Conservation (phyloP, 1,284 basidiomycete species). For the Inonotus hispidus region DNA sequence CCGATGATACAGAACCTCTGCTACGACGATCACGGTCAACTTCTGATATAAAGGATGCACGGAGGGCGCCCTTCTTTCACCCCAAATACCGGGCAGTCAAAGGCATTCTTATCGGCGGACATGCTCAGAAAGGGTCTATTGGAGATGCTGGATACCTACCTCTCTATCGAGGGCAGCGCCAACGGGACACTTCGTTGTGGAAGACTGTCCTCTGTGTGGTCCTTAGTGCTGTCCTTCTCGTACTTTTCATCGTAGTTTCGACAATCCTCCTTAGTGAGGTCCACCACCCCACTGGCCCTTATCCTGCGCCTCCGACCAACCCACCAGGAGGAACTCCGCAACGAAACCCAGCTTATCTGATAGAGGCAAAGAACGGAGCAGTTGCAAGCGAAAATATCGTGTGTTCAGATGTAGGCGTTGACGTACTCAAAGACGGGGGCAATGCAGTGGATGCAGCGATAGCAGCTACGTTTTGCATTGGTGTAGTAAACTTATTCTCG, state of each 20-base stretch:
- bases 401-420: slow-evolving; percentile 81
- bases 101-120: background rate
- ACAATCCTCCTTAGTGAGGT: slow-evolving; percentile 4
- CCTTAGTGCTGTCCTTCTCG: background rate
- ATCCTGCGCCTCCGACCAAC: slow-evolving; percentile 1
- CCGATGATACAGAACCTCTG: background rate
- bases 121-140: background rate
- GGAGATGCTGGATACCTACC: background rate
- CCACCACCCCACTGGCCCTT: slow-evolving; percentile 13
- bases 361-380: slow-evolving; percentile 70
- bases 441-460: slow-evolving; percentile 90
- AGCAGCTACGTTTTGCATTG: slow-evolving; percentile 75
- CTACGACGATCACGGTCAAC: background rate
- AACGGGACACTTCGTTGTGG: background rate
- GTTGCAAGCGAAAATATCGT: slow-evolving; percentile 83
- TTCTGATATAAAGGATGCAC: background rate
- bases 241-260: slow-evolving; percentile 1
- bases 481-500: slow-evolving; percentile 88
- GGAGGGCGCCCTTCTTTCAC: background rate
- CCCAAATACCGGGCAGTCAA: background rate
- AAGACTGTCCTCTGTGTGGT: background rate
- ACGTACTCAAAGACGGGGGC: slow-evolving; percentile 74
- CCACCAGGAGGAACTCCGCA: slow-evolving; percentile 6
- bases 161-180: background rate
- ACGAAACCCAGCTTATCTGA: slow-evolving; percentile 70